phyloP scores from a whole-genome alignment of 768 basidiomycete genomes.

The Baorangia bicolor region DNA sequence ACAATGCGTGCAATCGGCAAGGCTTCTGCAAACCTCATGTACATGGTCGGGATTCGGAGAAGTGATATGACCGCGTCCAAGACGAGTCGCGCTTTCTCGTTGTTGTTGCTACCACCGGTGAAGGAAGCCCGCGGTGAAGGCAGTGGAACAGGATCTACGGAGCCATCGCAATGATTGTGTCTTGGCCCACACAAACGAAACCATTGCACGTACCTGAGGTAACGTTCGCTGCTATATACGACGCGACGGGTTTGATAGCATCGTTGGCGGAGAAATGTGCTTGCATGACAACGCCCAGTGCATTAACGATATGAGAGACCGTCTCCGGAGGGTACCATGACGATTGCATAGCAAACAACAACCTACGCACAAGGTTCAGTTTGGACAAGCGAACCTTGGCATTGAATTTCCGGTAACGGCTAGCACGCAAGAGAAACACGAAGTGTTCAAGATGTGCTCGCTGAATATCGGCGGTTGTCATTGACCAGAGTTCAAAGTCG shows the following conservation, averaged over 20 bases:
- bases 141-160: not conserved
- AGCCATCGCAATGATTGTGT: not conserved
- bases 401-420: constrained; percentile 78
- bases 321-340: constrained; percentile 65
- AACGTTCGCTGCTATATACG: constrained; percentile 81
- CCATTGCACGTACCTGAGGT: constrained; percentile 51
- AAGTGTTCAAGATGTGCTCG: constrained; percentile 81
- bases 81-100: constrained; percentile 64
- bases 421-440: constrained; percentile 64
- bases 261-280: constrained; percentile 71
- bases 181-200: not conserved
- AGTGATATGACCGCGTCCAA: constrained; percentile 63
- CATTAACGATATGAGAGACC: constrained; percentile 50
- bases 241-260: constrained; percentile 80
- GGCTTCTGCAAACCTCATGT: constrained; percentile 67
- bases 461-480: constrained; percentile 69
- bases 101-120: constrained; percentile 27
- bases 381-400: constrained; percentile 69
- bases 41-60: constrained; percentile 53
- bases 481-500: constrained; percentile 89
- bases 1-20: constrained; percentile 79
- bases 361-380: constrained; percentile 64
- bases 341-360: constrained; percentile 82
- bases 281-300: constrained; percentile 59
- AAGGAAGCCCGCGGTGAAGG: constrained; percentile 17